Evolutionary conservation across 768 basidiomycete genomes (phyloP), one percentile per base, ranked within the genome.

Genomic region (Amanita inopinata): DNA sequence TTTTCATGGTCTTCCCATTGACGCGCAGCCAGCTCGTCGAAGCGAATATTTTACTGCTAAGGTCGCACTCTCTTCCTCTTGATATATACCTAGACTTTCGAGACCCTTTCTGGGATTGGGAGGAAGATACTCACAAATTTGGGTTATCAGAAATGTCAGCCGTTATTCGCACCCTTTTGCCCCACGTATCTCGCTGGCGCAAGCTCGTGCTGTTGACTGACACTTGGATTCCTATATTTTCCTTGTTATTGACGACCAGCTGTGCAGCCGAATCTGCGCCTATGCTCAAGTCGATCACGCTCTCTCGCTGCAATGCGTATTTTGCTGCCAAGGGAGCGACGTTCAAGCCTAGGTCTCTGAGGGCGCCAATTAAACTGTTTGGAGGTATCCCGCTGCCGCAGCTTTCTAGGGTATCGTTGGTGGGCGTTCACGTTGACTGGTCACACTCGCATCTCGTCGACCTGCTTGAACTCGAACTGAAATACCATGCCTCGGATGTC

Each of bases 361-460:
- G 59, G 7, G 40, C 44, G 8, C 70, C 70, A 1, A 39, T 78
- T 0, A 53, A 62, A 0, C 59, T 78, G 38, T 75, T 80, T 46
- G 69, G 69, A 3, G 70, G 69, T 3, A 37, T 48, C 4, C 22
- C 52, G 3, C 48, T 67, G 2, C 44, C 54, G 10, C 48, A 49
- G 15, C 59, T 80, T 15, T 61, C 60, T 3, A 52, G 62, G 11
- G 59, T 80, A 5, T 61, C 66, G 1, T 58, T 80, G 4, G 65
- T 69, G 2, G 78, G 78, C 0, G 76, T 78, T 12, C 78, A 80
- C 49, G 54, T 79, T 38, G 66, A 76, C 40, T 80, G 78, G 78
- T 33, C 56, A 1, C 50, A 41, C 8, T 64, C 65, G 5, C 51
- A 62, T 8, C 56, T 78, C 38, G 52, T 49, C 4, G 63, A 66